Evolutionary conservation across 441 rosid genomes (phyloP).

Genomic region (Jatropha podagrica): DNA sequence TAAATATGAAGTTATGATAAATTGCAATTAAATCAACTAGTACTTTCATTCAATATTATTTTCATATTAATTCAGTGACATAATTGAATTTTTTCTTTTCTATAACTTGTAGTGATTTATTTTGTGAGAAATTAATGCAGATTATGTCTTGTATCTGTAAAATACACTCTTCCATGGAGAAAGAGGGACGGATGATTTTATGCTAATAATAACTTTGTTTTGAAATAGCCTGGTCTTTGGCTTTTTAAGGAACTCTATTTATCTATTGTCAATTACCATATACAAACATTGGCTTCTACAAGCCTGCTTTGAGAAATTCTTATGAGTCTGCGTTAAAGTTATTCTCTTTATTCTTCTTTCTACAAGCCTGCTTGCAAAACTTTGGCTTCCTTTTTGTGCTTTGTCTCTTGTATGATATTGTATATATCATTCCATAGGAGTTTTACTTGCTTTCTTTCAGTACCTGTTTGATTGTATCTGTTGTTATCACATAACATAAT

Average conservation of each 20-base stretch:
- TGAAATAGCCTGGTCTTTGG: constrained; percentile 36
- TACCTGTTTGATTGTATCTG: no score
- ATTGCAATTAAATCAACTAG: no score
- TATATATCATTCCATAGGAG: not conserved
- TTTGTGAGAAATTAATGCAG: no score
- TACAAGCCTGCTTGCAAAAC: constrained; percentile 16
- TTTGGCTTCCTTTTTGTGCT: not conserved
- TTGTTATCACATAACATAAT: no score
- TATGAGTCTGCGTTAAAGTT: constrained; percentile 25
- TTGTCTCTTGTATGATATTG: constrained; percentile 18
- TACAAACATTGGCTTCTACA: constrained; percentile 11
- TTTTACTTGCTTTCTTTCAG: not conserved
- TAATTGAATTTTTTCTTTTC: no score
- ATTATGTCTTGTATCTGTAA: no score
- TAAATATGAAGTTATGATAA: not conserved
- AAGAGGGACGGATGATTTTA: constrained; percentile 42
- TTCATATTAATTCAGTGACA: no score
- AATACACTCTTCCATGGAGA: constrained; percentile 36
- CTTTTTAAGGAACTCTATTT: constrained; percentile 25
- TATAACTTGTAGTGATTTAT: no score
- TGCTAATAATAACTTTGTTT: constrained; percentile 28
- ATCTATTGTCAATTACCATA: constrained; percentile 27
- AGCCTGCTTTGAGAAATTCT: constrained; percentile 22
- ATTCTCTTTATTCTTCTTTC: constrained; percentile 19
- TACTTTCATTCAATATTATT: no score